Conservation (phyloP, 1,139 yeast genomes). For the Wickerhamomyces sp. region DNA sequence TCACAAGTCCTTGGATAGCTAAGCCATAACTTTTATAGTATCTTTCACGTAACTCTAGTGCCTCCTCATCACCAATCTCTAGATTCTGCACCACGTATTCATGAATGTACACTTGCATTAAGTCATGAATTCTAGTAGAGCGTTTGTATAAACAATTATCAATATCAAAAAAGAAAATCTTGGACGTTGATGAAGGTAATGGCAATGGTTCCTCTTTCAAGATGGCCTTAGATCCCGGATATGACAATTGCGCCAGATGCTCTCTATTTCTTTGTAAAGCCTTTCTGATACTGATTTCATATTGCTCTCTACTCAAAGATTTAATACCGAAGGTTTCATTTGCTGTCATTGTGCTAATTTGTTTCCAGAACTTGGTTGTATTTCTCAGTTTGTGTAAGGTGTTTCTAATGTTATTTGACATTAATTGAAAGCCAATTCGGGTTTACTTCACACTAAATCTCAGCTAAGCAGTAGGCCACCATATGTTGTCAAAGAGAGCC, state of each 20-base stretch:
- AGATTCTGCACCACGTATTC: constrained; percentile 68
- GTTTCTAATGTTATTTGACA: too few species aligned
- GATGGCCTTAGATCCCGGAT: constrained; percentile 29
- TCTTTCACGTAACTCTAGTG: constrained; percentile 60
- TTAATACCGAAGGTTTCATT: not conserved
- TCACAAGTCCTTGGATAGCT: constrained; percentile 87
- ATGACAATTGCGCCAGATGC: constrained; percentile 28
- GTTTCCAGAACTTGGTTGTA: not conserved
- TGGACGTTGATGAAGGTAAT: constrained; percentile 18
- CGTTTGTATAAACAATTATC: constrained; percentile 85
- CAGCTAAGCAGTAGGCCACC: too few species aligned
- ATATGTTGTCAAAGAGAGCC: too few species aligned
- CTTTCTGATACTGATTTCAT: constrained; percentile 15
- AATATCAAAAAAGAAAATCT: constrained; percentile 80
- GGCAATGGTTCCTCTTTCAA: constrained; percentile 23
- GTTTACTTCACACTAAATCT: too few species aligned
- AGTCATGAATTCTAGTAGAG: constrained; percentile 70
- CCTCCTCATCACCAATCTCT: constrained; percentile 65
- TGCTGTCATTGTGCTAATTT: not conserved
- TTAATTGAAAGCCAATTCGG: too few species aligned
- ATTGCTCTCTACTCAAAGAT: constrained; percentile 13
- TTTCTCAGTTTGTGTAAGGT: not conserved
- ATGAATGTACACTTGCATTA: constrained; percentile 86
- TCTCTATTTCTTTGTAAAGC: constrained; percentile 26
- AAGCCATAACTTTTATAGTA: constrained; percentile 87